These are phyloP conservation scores for Staphylotrichum tortipilum DNA, from an alignment of 495 filamentous ascomycete species.

Conservation along the genomic window DNA sequence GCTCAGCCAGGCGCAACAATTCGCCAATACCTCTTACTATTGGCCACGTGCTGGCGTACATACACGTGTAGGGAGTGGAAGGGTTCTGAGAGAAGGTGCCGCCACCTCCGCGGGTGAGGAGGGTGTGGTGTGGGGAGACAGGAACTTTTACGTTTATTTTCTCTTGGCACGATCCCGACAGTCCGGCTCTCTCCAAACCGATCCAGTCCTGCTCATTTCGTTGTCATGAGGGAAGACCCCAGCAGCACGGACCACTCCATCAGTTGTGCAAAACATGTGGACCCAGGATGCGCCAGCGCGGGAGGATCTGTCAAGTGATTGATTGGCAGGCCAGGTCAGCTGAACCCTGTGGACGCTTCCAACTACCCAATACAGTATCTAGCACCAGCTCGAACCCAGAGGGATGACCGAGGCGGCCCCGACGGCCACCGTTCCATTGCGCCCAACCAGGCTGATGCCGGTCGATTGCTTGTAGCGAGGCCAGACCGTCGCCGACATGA, in stretches of 20 bases:
- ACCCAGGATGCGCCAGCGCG: not conserved
- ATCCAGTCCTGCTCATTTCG: not conserved
- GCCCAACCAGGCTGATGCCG: not conserved
- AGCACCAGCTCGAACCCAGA: slow-evolving; percentile 1
- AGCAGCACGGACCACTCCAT: not conserved
- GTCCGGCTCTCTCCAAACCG: not conserved
- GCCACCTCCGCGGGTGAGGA: no score
- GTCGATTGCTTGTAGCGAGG: not conserved
- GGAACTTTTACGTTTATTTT: not conserved
- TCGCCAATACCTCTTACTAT: no score
- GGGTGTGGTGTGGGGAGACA: not conserved
- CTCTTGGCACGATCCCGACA: not conserved
- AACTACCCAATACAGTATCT: not conserved
- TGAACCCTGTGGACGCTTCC: not conserved
- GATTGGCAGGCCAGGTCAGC: not conserved
- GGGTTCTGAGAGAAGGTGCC: no score
- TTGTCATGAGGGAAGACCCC: not conserved
- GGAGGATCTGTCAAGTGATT: not conserved
- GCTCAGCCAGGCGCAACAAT: no score
- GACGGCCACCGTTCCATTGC: not conserved
- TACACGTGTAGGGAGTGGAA: no score
- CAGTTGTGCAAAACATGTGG: no score
- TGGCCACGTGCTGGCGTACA: no score
- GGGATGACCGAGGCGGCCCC: not conserved
- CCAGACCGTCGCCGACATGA: not conserved